phyloP scores from a whole-genome alignment of 768 basidiomycete species.

The Coprinopsis sp. region DNA sequence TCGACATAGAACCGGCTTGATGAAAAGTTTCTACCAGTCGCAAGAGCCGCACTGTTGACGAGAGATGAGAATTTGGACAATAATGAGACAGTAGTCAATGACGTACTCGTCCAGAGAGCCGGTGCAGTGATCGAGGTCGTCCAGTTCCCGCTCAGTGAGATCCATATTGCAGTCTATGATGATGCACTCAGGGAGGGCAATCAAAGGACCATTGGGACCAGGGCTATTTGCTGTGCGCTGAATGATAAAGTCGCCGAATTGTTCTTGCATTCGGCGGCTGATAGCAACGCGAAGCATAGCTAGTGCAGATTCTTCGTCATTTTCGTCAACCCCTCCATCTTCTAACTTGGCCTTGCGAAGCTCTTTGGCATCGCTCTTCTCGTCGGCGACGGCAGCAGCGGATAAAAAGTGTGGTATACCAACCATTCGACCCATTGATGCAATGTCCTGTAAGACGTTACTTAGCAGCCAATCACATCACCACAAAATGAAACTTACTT shows the following conservation, averaged over 20 bases:
- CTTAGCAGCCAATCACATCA: background rate
- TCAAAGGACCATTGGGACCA: conserved; percentile 11
- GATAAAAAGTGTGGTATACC: conserved; percentile 24
- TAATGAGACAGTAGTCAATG: too few relatives aligned
- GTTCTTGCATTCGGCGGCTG: conserved; percentile 10
- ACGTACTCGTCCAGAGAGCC: conserved; percentile 14
- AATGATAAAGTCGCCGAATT: conserved; percentile 18
- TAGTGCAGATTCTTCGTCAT: conserved; percentile 6
- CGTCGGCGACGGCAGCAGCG: conserved; percentile 13
- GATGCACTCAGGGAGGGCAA: conserved; percentile 14
- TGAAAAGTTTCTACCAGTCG: conserved; percentile 8
- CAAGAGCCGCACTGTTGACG: conserved; percentile 7
- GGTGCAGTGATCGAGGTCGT: conserved; percentile 16
- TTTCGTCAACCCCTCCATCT: conserved; percentile 3
- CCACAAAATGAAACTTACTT: conserved; percentile 12
- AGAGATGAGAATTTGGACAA: background rate
- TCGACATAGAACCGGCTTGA: conserved; percentile 16
- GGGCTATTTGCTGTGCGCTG: conserved; percentile 16
- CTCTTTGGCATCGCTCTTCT: conserved; percentile 16
- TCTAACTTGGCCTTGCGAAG: conserved; percentile 11
- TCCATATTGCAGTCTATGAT: conserved; percentile 7
- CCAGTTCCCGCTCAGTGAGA: conserved; percentile 16
- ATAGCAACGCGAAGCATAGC: conserved; percentile 11
- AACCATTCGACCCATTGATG: conserved; percentile 21
- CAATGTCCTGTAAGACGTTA: conserved; percentile 6